phyloP scores from a whole-genome alignment of 192 early-diverging fungal genomes.

The Obelidium mucronatum region DNA sequence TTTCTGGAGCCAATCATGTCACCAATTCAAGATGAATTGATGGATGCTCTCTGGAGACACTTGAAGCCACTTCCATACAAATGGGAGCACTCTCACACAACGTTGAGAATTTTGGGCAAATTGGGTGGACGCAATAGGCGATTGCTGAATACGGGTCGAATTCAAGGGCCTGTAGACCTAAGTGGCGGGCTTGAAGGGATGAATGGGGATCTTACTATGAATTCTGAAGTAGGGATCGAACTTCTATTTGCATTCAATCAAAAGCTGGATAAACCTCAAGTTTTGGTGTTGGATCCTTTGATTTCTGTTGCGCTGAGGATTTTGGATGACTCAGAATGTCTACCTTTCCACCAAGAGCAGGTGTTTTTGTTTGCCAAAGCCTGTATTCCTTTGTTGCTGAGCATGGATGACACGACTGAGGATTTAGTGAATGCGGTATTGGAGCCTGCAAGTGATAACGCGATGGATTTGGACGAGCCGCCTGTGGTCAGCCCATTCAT shows the following conservation, averaged over 20 bases:
- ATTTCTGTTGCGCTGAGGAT: conserved; percentile 61
- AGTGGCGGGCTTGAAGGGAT: conserved; percentile 37
- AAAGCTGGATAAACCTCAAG: conserved; percentile 39
- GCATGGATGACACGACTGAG: conserved; percentile 56
- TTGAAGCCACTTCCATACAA: conserved; percentile 88
- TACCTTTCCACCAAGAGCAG: conserved; percentile 34
- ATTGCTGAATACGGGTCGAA: conserved; percentile 63
- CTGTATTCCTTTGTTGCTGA: conserved; percentile 71
- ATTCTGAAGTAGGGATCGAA: conserved; percentile 62
- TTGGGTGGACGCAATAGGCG: conserved; percentile 96
- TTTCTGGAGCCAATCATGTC: conserved; percentile 96
- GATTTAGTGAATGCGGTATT: conserved; percentile 16
- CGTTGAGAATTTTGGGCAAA: conserved; percentile 94
- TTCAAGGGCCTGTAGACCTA: conserved; percentile 57
- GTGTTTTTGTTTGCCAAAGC: conserved; percentile 73
- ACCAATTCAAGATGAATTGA: conserved; percentile 92
- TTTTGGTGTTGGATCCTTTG: conserved; percentile 65
- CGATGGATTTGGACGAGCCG: conserved; percentile 15
- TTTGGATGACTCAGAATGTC: conserved; percentile 56
- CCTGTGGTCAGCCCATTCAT: conserved; percentile 50
- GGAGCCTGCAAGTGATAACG: conserved; percentile 34
- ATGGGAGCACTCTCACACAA: conserved; percentile 79
- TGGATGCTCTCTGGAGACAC: conserved; percentile 94
- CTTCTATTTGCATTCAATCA: conserved; percentile 65
- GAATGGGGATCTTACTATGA: neutral